Conservation (phyloP, 2,329 filamentous ascomycete genomes). For the Stemphylium vesicarium region DNA sequence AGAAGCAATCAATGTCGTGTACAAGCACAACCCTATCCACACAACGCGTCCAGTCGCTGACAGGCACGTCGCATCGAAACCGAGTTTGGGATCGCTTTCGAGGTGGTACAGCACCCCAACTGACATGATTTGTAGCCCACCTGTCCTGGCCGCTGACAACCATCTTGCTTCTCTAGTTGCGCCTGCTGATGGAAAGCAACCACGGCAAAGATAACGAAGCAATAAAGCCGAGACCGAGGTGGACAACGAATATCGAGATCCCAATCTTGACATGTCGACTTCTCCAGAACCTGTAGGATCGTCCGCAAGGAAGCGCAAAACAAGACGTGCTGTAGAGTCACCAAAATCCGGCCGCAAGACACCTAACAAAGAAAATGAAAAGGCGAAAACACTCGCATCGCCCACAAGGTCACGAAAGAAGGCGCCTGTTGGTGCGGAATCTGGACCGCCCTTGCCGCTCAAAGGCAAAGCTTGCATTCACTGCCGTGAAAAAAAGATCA, state of each 20-base stretch:
- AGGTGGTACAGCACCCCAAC: too few species aligned
- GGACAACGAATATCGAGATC: conserved; percentile 16
- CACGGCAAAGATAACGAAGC: conserved; percentile 26
- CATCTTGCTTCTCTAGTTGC: conserved; percentile 2
- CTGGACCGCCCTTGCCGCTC: conserved; percentile 13
- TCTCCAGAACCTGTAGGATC: conserved; percentile 25
- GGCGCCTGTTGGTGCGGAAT: conserved; percentile 5
- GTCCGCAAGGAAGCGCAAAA: conserved; percentile 30
- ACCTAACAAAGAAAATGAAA: conserved; percentile 25
- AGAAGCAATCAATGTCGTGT: conserved; percentile 44
- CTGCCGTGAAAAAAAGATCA: conserved; percentile 39
- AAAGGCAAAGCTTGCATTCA: conserved; percentile 28
- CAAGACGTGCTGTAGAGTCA: conserved; percentile 9
- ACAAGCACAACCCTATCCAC: conserved; percentile 47
- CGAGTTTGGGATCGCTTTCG: background rate
- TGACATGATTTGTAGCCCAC: conserved; percentile 6
- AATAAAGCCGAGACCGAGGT: conserved; percentile 24
- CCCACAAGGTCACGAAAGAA: conserved; percentile 24
- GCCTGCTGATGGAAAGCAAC: conserved; percentile 14
- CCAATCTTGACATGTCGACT: conserved; percentile 29
- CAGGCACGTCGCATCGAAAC: conserved; percentile 19
- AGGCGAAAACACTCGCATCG: conserved; percentile 21
- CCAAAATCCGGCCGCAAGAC: conserved; percentile 9
- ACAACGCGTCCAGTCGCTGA: conserved; percentile 8
- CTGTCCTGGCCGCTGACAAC: conserved; percentile 8